Percentiles rank a stretch among this genome's conserved stretches.
phyloP scores from a whole-genome alignment of 108 stramenopile species.

The Aureococcus anophagefferens region DNA sequence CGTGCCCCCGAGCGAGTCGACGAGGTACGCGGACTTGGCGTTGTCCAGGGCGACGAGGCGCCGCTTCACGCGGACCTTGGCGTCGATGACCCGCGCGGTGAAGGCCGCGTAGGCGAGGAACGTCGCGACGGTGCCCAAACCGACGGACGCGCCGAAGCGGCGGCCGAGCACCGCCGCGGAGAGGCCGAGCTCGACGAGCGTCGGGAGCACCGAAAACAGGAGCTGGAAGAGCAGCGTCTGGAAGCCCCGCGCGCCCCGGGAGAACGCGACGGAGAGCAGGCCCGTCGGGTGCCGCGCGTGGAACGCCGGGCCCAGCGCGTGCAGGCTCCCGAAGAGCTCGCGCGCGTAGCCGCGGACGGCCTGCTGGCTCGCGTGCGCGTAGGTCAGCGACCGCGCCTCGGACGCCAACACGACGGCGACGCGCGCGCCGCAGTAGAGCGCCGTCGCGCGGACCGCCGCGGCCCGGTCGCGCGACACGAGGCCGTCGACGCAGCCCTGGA shows the following conservation, averaged over 20 bases:
- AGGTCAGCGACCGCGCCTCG: background rate
- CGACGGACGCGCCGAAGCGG: background rate
- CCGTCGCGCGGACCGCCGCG: too few relatives aligned
- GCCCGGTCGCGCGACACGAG: too few relatives aligned
- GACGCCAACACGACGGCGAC: too few relatives aligned
- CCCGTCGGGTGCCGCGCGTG: conserved; percentile 3
- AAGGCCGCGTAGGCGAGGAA: conserved; percentile 2
- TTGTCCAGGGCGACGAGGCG: conserved; percentile 5
- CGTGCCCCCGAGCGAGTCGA: background rate
- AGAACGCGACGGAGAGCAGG: conserved; percentile 5
- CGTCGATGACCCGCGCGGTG: background rate
- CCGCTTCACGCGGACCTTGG: background rate
- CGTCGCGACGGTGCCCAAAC: background rate
- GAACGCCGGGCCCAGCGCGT: background rate
- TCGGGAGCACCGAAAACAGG: conserved; percentile 10
- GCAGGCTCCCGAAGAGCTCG: conserved; percentile 3
- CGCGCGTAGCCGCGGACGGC: background rate
- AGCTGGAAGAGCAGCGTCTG: conserved; percentile 15
- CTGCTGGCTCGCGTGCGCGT: conserved; percentile 4
- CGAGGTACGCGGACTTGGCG: conserved; percentile 8
- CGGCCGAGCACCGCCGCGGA: background rate
- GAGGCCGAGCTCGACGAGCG: conserved; percentile 7
- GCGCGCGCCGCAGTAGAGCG: too few relatives aligned
- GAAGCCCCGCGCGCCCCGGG: conserved; percentile 10
- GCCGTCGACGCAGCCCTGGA: too few relatives aligned